These are phyloP conservation scores for Stevia rebaudiana DNA, from an alignment of 140 eudicot genomes.

Conservation along the genomic window DNA sequence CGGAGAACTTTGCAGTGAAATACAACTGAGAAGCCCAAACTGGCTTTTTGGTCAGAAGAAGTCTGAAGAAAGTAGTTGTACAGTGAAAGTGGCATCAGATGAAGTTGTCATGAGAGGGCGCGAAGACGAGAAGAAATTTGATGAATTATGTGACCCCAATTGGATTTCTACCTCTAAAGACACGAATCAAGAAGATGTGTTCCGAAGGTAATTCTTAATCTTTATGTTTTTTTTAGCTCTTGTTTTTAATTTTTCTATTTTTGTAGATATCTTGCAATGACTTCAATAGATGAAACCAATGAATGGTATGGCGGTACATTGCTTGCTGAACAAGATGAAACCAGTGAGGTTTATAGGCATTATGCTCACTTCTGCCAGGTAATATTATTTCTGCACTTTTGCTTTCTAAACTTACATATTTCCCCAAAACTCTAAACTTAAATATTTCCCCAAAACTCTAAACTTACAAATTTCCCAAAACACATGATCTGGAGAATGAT, in stretches of 20 bases:
- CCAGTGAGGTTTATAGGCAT: conserved; percentile 66
- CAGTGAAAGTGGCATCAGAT: conserved; percentile 41
- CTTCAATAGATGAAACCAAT: conserved; percentile 65
- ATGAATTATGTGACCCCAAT: conserved; percentile 48
- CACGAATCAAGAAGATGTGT: conserved; percentile 64
- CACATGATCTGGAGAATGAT: no score
- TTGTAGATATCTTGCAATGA: conserved; percentile 74
- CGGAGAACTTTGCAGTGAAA: conserved; percentile 60
- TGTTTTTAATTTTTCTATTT: background rate
- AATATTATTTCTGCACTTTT: background rate
- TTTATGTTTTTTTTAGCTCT: background rate
- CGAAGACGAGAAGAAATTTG: conserved; percentile 39
- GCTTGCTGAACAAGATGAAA: conserved; percentile 89
- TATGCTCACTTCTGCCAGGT: conserved; percentile 94
- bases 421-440: no score
- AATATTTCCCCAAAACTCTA: no score
- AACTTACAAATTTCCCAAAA: no score
- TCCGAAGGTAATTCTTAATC: conserved; percentile 47
- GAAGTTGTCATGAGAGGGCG: conserved; percentile 40
- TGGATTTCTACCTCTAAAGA: conserved; percentile 55
- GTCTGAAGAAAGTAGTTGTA: conserved; percentile 47
- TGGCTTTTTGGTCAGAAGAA: conserved; percentile 97
- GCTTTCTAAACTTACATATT: background rate
- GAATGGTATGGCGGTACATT: conserved; percentile 93
- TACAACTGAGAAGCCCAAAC: conserved; percentile 94